Evolutionary conservation across 108 stramenopile genomes (phyloP), one percentile per base, ranked within the genome.

Genomic region (Nitzschia sp.): DNA sequence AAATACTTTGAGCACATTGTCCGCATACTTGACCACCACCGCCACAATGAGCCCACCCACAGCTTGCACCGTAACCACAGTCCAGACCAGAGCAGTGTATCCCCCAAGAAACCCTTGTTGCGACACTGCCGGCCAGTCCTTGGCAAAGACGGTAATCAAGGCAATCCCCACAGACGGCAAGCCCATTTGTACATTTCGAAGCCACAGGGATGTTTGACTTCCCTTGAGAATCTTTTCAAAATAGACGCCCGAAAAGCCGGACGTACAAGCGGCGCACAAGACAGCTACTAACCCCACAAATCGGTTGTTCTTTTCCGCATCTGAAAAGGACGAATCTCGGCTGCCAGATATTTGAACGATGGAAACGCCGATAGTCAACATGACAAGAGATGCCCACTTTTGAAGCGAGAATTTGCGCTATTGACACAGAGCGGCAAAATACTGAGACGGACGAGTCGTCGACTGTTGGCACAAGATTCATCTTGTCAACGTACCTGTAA

Each of bases 141-240:
- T 82, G 49, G 80, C 46, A 62, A 78, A 82, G 0, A 93, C 87
- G 6, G 93, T 88, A 1, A 84, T 21, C 5, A 95, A 70, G 3
- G 96, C 95, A 28, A 96, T 76, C 1, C 87, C n/a, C 26, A 97
- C 85, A 9, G 92, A 94, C 21, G 96, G 88, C 47, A 98, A 46
- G 55, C 98, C 97, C 98, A 99, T 99, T 77, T 99, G 98, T 36
- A 98, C 85, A 71, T 99, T 99, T 46, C 98, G 81, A 30, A 97
- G 78, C 96, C 97, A 99, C 55, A 99, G 74, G n/a, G 81, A 87
- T 1, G 89, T 94, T 21, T 75, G 64, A 27, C 82, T 81, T 28
- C 93, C 96, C 75, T 98, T 98, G 28, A 99, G 76, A 60, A 99
- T 95, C 74, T 80, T 93, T 68, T 99, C 98, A 76, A 99, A 98